Percentiles rank a stretch among this genome's conserved stretches.
Conservation (phyloP, 306 rosid genomes). For the Vigna radiata region DNA sequence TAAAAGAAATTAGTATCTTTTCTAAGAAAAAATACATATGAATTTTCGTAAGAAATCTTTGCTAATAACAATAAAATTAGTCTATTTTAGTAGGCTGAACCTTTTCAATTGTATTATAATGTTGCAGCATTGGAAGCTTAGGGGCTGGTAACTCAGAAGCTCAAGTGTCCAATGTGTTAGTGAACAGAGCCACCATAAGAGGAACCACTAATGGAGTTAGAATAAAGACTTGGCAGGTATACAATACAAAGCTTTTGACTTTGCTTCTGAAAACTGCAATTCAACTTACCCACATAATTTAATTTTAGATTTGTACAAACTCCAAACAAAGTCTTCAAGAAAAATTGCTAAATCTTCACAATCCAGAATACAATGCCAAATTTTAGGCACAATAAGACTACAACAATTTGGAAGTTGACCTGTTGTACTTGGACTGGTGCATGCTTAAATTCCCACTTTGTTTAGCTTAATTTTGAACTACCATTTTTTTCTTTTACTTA, state of each 20-base stretch:
- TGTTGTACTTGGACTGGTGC: neutral
- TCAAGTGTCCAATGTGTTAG: conserved; percentile 67
- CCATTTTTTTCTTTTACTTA: neutral
- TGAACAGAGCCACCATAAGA: conserved; percentile 56
- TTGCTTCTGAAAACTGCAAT: neutral
- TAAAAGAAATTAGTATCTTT: too few relatives aligned
- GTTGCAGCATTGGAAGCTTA: conserved; percentile 84
- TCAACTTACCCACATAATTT: conserved; percentile 9
- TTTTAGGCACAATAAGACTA: conserved; percentile 21
- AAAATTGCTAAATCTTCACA: neutral
- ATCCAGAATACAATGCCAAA: conserved; percentile 5
- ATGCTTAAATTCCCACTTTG: conserved; percentile 14
- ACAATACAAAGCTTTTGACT: neutral
- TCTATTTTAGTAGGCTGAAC: too few relatives aligned
- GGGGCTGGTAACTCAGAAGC: conserved; percentile 70
- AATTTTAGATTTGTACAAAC: neutral
- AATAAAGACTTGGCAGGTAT: conserved; percentile 95
- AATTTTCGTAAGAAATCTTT: too few relatives aligned
- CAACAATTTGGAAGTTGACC: conserved; percentile 23
- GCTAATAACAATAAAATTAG: too few relatives aligned
- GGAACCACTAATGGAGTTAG: conserved; percentile 88
- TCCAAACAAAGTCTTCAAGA: neutral
- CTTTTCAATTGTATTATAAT: neutral
- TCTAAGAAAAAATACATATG: too few relatives aligned
- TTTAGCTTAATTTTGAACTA: neutral